Percentiles rank a stretch among this genome's conserved stretches.
Conservation (phyloP, 2,329 filamentous ascomycete species). For the Pseudogymnoascus sp. region DNA sequence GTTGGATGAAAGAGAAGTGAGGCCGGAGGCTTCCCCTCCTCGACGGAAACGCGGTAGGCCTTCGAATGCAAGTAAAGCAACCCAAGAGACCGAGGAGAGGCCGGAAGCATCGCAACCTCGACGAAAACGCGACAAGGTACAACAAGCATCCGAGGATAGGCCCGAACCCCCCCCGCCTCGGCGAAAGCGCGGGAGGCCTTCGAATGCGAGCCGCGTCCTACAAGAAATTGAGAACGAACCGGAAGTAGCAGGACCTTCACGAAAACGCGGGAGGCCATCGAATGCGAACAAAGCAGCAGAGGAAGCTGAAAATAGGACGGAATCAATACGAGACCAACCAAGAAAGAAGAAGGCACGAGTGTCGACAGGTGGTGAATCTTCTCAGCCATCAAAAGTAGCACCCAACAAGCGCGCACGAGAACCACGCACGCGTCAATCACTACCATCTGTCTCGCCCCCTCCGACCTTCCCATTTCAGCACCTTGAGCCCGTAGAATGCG, state of each 20-base stretch:
- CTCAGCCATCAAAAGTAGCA: background rate
- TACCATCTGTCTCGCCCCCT: background rate
- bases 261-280: background rate
- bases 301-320: background rate
- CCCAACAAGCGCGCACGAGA: background rate
- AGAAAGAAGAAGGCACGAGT: background rate
- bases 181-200: conserved; percentile 8
- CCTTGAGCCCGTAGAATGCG: conserved; percentile 41
- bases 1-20: background rate
- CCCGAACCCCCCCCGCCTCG: background rate
- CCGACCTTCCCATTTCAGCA: conserved; percentile 38
- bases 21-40: background rate
- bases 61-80: background rate
- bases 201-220: conserved; percentile 5
- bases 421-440: background rate
- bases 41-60: conserved; percentile 11
- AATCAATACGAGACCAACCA: background rate
- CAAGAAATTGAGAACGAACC: conserved; percentile 4
- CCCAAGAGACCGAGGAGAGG: background rate
- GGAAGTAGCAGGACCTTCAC: background rate
- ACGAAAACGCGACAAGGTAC: conserved; percentile 9
- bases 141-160: background rate
- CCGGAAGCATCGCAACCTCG: background rate
- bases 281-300: background rate
- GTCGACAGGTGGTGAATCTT: conserved; percentile 9